Evolutionary conservation across 2,329 filamentous ascomycete species (phyloP), one percentile per base, ranked within the genome.

Genomic region (Alternaria dauci): DNA sequence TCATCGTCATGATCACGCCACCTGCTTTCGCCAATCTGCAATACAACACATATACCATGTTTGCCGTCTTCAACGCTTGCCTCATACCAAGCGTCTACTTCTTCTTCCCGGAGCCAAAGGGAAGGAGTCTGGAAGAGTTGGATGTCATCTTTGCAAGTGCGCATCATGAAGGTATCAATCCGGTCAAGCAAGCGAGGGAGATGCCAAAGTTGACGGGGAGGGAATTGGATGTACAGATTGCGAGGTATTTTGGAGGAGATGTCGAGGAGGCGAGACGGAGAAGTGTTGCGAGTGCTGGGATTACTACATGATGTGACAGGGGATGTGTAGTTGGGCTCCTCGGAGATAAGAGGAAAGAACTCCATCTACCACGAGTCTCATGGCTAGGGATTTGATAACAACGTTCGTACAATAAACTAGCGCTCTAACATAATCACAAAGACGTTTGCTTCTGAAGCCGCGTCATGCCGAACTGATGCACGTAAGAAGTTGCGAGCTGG

Each of bases 1-100:
- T 88, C 68, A 85, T 89, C 23, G 87, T 89, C 59, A 87, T 88
- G 82, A 86, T 89, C 61, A 87, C 86, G 0, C 86, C 86, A 0
- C 82, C 86, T n/a, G 84, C 86, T 8, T 85, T 89, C 62, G 71
- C 75, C 4, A 83, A 80, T 52, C 84, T 86, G 59, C 70, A 75
- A 1, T 86, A 83, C 62, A 76, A 80, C 62, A 85, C 83, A 6
- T 86, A 85, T 65, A 79, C 84, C 39, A 83, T 84, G 61, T 84
- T 84, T 55, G 82, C 82, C 18, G 81, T 83, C 42, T 85, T 80
- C 57, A 85, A 85, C 62, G 83, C 82, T 18, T 76, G 78, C 63
- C 84, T 85, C 62, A 76, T 86, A 23, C 84, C 84, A 0, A 47
- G 81, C 81, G 80, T 83, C 55, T 86, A 85, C 74, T 83, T 85